These are phyloP conservation scores for Tolypocladium cylindrosporum DNA, from an alignment of 2,329 filamentous ascomycete genomes.

Conservation along the genomic window DNA sequence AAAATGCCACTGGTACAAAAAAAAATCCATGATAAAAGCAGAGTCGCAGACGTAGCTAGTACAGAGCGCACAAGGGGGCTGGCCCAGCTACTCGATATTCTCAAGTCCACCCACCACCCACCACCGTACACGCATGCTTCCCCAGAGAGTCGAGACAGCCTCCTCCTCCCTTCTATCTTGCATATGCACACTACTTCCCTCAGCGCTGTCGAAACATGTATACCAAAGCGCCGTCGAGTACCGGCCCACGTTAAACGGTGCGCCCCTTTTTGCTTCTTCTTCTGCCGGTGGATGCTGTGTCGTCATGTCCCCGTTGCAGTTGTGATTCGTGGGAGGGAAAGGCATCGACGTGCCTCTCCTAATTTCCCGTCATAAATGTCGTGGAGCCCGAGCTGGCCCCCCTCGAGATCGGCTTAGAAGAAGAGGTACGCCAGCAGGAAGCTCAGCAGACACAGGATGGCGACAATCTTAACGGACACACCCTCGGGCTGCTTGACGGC, in stretches of 20 bases:
- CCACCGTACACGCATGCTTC: not conserved
- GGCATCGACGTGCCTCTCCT: not conserved
- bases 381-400: not conserved
- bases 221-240: not conserved
- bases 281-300: not conserved
- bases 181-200: not conserved
- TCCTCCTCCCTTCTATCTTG: not conserved
- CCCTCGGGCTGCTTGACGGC: conserved; percentile 53
- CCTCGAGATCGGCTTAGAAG: conserved; percentile 50
- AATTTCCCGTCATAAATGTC: not conserved
- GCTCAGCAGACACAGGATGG: conserved; percentile 74
- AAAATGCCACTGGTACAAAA: not conserved
- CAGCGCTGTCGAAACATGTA: not conserved
- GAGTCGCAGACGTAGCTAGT: not conserved
- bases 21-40: not conserved
- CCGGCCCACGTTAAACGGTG: not conserved
- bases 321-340: not conserved
- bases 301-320: not conserved
- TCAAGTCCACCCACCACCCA: not conserved
- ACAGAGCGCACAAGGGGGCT: not conserved
- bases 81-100: not conserved
- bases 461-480: conserved; percentile 78
- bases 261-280: not conserved
- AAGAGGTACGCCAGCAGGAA: conserved; percentile 95
- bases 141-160: not conserved